Percentiles rank a stretch among this genome's conserved stretches.
Conservation (phyloP, 108 stramenopile species). For the Craspedostauros australis region DNA sequence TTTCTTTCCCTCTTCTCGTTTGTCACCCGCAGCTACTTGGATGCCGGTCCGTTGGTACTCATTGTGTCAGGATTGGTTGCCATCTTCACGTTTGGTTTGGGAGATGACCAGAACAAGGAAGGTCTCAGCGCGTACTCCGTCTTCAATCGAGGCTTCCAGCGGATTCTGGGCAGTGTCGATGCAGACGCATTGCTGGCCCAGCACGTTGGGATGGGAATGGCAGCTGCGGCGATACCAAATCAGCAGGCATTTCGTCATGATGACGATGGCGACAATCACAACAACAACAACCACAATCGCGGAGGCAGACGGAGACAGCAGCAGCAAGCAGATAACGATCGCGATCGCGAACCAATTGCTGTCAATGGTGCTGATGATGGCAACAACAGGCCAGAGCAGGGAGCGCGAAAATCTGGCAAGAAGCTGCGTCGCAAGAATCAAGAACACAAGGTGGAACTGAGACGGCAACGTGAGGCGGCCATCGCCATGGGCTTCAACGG, state of each 20-base stretch:
- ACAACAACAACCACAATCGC: conserved; percentile 1
- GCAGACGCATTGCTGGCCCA: conserved; percentile 63
- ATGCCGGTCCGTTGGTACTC: conserved; percentile 67
- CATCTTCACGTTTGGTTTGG: conserved; percentile 72
- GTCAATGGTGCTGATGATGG: conserved; percentile 10
- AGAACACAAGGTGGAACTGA: conserved; percentile 60
- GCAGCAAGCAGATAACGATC: conserved; percentile 7
- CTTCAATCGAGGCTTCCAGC: conserved; percentile 75
- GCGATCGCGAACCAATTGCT: not conserved
- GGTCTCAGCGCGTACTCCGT: conserved; percentile 69
- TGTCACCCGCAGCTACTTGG: too few relatives aligned
- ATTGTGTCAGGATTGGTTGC: conserved; percentile 42
- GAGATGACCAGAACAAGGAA: conserved; percentile 45
- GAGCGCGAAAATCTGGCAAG: conserved; percentile 58
- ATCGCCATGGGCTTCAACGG: conserved; percentile 57
- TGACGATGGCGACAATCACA: conserved; percentile 5
- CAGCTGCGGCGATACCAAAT: conserved; percentile 1
- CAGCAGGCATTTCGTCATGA: too few relatives aligned
- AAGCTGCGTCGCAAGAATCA: conserved; percentile 53
- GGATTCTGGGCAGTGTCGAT: conserved; percentile 68
- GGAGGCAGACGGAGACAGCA: conserved; percentile 5
- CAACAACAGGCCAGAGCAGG: conserved; percentile 15
- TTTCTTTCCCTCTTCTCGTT: not conserved
- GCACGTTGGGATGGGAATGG: conserved; percentile 57
- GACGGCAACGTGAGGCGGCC: conserved; percentile 71